Evolutionary conservation across 805 yeast species (phyloP), one percentile per base, ranked within the genome.

Genomic region (Candida sakaeoensis): DNA sequence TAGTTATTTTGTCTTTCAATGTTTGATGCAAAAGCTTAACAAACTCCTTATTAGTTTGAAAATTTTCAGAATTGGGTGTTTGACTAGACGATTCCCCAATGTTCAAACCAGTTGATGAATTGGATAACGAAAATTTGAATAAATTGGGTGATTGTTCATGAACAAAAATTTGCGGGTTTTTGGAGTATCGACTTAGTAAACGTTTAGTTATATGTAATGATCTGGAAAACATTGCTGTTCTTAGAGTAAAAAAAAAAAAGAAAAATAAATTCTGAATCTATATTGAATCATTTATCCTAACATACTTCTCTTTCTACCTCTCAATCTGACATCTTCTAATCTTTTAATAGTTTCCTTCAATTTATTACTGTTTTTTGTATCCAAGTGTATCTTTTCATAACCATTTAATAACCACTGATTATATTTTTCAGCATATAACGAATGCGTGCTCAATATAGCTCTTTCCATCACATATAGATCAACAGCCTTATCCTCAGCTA

Each of bases 271-370:
- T n/a, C 14, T 35, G 38, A 12, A 15, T 16, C n/a, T 18, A 15
- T 13, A 14, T 37, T 14, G n/a, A 36, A 16, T 10, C n/a, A 23
- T 19, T 18, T 34, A 45, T 9, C 99, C 99, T 35, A 90, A 64
- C 96, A 91, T 87, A 43, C 95, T 84, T 61, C 99, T 77, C 74
- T 93, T 93, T 50, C 99, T 74, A 1, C 99, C 99, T 56, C 99
- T 78, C 66, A 84, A 60, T 53, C 98, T 70, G 1, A 91, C 98
- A 32, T 84, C 95, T 40, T 81, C 85, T 37, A 93, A 73, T 56
- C 90, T 74, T 40, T 70, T 72, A 43, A 77, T 48, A 0, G 82
- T 75, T 46, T 84, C 93, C 12, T 55, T 65, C 40, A 58, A 58
- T 50, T 68, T 67, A 47, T 28, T 28, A 13, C 19, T 15, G 16